Percentiles rank a stretch among this genome's conserved stretches.
phyloP scores from a whole-genome alignment of 179 eudicot genomes.

The Silene vulgaris region DNA sequence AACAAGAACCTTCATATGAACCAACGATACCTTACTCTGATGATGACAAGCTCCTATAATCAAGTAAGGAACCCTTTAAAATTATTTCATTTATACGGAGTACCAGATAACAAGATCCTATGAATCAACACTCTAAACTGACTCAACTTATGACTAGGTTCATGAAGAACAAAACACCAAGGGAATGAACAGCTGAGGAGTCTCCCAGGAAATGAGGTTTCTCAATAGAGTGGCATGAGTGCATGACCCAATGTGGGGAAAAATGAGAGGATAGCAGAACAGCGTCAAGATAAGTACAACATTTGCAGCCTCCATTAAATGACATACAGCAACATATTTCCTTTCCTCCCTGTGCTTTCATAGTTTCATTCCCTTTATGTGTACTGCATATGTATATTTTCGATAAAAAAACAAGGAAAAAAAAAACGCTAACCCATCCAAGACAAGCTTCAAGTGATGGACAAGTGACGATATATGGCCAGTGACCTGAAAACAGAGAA shows the following conservation, averaged over 20 bases:
- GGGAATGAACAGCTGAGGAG: not conserved
- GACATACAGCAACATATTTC: not conserved
- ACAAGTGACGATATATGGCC: slow-evolving; percentile 95
- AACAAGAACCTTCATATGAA: not conserved
- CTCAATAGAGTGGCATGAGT: not conserved
- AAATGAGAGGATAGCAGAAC: not conserved
- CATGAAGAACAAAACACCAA: not conserved
- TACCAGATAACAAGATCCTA: not conserved
- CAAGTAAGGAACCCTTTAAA: not conserved
- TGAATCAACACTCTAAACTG: not conserved
- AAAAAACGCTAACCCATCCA: slow-evolving; percentile 74
- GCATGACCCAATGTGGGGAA: not conserved
- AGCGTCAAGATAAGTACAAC: not conserved
- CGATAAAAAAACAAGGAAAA: slow-evolving; percentile 9
- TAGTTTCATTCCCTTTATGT: not conserved
- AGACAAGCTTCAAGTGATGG: slow-evolving; percentile 95
- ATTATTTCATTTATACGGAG: too few species aligned
- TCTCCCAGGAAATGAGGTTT: not conserved
- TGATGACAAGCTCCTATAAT: not conserved
- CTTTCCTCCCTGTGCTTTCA: not conserved
- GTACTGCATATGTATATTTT: not conserved
- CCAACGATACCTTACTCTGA: not conserved
- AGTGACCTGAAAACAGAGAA: slow-evolving; percentile 62
- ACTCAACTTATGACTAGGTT: not conserved
- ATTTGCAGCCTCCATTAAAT: not conserved